phyloP scores from a whole-genome alignment of 495 filamentous ascomycete genomes.

The Lentithecium fluviatile region DNA sequence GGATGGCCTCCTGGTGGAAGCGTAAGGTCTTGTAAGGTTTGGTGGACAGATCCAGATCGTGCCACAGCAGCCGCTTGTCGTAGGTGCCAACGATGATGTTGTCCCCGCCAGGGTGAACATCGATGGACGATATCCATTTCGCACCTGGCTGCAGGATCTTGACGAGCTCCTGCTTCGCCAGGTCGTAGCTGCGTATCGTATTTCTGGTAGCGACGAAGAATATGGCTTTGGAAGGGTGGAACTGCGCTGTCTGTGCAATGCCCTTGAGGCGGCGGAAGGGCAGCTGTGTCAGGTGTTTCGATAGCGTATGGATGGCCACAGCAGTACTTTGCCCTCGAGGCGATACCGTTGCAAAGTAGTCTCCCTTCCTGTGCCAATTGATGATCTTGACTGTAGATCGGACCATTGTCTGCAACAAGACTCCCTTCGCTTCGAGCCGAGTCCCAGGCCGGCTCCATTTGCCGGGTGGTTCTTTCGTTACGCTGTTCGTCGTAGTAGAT shows the following conservation, averaged over 20 bases:
- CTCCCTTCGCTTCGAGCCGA: slow-evolving; percentile 71
- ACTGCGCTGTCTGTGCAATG: slow-evolving; percentile 82
- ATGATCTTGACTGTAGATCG: slow-evolving; percentile 83
- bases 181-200: slow-evolving; percentile 86
- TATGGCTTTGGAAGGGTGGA: slow-evolving; percentile 89
- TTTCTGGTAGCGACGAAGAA: slow-evolving; percentile 96
- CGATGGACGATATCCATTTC: slow-evolving; percentile 90
- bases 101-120: slow-evolving; percentile 88
- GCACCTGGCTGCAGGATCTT: slow-evolving; percentile 91
- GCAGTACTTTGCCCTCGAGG: slow-evolving; percentile 73
- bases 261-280: slow-evolving; percentile 86
- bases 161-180: slow-evolving; percentile 81
- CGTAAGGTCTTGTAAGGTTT: slow-evolving; percentile 93
- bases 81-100: slow-evolving; percentile 93
- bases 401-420: slow-evolving; percentile 75
- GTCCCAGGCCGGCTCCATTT: slow-evolving; percentile 79
- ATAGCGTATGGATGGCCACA: slow-evolving; percentile 93
- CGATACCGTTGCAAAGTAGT: slow-evolving; percentile 91
- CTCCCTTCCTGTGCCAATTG: slow-evolving; percentile 89
- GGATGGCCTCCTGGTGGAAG: slow-evolving; percentile 88
- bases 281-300: slow-evolving; percentile 89
- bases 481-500: slow-evolving; percentile 54
- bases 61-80: slow-evolving; percentile 92
- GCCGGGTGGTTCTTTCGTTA: slow-evolving; percentile 69
- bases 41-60: slow-evolving; percentile 88